Conservation (phyloP, 371 early-diverging fungal genomes). For the Coemansia sp. region DNA sequence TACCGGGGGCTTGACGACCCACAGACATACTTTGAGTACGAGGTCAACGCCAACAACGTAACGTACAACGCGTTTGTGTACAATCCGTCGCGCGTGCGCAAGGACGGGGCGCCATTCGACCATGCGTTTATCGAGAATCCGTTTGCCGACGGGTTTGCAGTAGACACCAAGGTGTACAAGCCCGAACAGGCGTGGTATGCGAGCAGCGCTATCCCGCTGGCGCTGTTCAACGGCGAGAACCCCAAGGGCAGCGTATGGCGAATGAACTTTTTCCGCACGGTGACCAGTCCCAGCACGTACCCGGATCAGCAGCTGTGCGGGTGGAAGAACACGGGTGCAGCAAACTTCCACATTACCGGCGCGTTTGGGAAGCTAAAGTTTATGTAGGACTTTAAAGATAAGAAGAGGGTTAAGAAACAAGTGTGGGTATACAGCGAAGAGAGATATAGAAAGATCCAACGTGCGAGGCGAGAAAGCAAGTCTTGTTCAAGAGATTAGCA, state of each 20-base stretch:
- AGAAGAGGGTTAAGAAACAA: no score
- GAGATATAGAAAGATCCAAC: no score
- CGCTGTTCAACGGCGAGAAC: constrained; percentile 45
- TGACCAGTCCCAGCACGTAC: constrained; percentile 27
- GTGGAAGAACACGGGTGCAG: constrained; percentile 38
- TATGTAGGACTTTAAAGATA: constrained; percentile 10
- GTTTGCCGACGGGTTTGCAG: constrained; percentile 39
- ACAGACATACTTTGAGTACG: constrained; percentile 48
- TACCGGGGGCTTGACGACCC: constrained; percentile 37
- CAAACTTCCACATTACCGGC: constrained; percentile 45
- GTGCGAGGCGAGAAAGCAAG: no score
- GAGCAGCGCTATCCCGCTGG: constrained; percentile 30
- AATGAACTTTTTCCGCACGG: constrained; percentile 50
- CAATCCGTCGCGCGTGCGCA: constrained; percentile 38
- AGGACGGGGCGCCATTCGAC: constrained; percentile 39
- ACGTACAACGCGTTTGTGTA: constrained; percentile 44
- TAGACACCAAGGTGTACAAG: constrained; percentile 38
- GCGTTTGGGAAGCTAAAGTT: constrained; percentile 36
- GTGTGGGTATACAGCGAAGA: no score
- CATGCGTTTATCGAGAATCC: constrained; percentile 42
- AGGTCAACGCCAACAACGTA: constrained; percentile 46
- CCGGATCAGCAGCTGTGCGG: constrained; percentile 47
- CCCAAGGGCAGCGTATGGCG: constrained; percentile 38
- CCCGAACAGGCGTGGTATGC: constrained; percentile 21
- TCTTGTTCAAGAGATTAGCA: no score